Evolutionary conservation across 2,329 filamentous ascomycete species (phyloP).

Genomic region (Cordyceps farinosa): DNA sequence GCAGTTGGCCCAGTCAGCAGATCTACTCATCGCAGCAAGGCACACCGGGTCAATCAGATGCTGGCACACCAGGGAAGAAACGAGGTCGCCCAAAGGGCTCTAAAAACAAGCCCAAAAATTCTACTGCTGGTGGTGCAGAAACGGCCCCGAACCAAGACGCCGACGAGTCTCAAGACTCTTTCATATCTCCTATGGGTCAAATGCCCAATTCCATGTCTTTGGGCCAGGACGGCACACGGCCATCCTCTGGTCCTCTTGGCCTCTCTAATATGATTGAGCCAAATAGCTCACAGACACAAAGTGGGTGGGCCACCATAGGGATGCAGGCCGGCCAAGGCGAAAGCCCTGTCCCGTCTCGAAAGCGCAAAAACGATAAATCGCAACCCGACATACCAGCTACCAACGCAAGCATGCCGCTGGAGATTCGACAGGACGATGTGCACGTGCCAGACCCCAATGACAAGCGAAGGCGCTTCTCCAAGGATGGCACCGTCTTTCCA

Average conservation of each 20-base stretch:
- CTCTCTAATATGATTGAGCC: slow-evolving; percentile 15
- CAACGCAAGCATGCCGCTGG: neutral
- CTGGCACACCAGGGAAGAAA: slow-evolving; percentile 28
- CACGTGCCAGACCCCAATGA: neutral
- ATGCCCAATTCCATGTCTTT: slow-evolving; percentile 10
- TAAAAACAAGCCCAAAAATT: slow-evolving; percentile 38
- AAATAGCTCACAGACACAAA: neutral
- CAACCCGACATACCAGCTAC: neutral
- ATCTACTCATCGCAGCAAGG: slow-evolving; percentile 10
- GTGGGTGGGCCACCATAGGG: slow-evolving; percentile 12
- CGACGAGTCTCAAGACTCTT: slow-evolving; percentile 11
- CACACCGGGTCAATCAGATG: slow-evolving; percentile 20
- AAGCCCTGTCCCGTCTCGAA: slow-evolving; percentile 1
- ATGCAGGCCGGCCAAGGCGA: neutral
- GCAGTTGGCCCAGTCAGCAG: slow-evolving; percentile 7
- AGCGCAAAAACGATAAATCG: slow-evolving; percentile 13
- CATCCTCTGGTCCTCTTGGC: neutral
- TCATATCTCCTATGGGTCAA: slow-evolving; percentile 11
- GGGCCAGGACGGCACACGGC: neutral
- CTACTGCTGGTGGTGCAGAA: neutral
- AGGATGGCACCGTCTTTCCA: slow-evolving; percentile 2
- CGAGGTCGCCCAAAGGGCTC: slow-evolving; percentile 45
- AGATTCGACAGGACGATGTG: neutral
- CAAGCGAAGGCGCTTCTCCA: slow-evolving; percentile 15
- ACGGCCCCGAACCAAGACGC: neutral